These are phyloP conservation scores for Monosporozyma aquatica DNA, from an alignment of 805 yeast genomes.

Conservation along the genomic window DNA sequence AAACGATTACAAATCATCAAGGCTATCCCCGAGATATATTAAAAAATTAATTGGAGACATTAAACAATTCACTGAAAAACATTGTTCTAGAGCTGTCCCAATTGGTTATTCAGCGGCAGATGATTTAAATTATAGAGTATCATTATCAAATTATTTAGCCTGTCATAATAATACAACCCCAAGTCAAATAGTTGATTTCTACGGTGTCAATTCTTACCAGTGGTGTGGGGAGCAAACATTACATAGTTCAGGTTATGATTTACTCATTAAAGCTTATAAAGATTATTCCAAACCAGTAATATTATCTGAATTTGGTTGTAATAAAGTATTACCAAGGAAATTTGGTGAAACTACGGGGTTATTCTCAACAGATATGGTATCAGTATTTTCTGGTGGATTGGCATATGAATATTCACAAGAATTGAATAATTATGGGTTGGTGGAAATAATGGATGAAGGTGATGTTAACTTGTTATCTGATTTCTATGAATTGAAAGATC, in stretches of 20 bases:
- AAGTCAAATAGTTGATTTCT: conserved; percentile 59
- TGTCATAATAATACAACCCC: conserved; percentile 48
- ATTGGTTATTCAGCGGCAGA: conserved; percentile 97
- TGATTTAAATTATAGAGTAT: conserved; percentile 65
- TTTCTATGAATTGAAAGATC: conserved; percentile 40
- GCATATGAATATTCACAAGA: conserved; percentile 78
- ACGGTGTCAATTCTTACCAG: conserved; percentile 88
- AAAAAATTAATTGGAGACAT: conserved; percentile 76
- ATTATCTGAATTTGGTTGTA: conserved; percentile 89
- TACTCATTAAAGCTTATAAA: conserved; percentile 61
- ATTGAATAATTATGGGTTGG: conserved; percentile 71
- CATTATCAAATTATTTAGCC: conserved; percentile 72
- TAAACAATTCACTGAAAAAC: conserved; percentile 53
- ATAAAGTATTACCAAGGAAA: conserved; percentile 63
- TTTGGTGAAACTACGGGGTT: conserved; percentile 71
- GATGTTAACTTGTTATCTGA: conserved; percentile 39
- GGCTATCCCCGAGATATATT: conserved; percentile 61
- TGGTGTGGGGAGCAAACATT: conserved; percentile 95
- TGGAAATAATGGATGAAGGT: conserved; percentile 37
- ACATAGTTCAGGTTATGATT: conserved; percentile 63
- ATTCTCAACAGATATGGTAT: conserved; percentile 63
- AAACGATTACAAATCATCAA: conserved; percentile 66
- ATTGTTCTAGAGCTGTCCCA: conserved; percentile 63
- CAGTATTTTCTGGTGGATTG: conserved; percentile 75
- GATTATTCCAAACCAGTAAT: conserved; percentile 70